A percentile compares a stretch with the other conserved stretches of the same genome.
Conservation (phyloP, 78 protist genomes). For the Polysphondylium violaceum region DNA sequence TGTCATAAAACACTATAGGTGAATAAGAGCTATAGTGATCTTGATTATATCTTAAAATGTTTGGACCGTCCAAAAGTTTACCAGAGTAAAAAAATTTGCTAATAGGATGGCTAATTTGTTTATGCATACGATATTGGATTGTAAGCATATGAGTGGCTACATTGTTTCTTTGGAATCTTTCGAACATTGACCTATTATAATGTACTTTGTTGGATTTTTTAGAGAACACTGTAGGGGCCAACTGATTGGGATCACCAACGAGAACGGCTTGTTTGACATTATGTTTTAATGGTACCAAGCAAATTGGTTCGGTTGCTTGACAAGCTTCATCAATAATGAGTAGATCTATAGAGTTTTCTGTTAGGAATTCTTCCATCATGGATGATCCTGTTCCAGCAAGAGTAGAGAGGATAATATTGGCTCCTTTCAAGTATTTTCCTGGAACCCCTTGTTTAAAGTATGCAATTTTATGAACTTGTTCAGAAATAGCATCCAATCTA, state of each 20-base stretch:
- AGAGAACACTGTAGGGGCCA: conserved; percentile 88
- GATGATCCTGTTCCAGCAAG: conserved; percentile 29
- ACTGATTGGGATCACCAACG: conserved; percentile 90
- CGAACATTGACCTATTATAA: conserved; percentile 53
- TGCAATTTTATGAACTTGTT: conserved; percentile 10
- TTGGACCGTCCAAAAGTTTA: conserved; percentile 50
- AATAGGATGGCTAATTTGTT: conserved; percentile 83
- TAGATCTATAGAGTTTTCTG: not conserved
- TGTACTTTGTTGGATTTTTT: not conserved
- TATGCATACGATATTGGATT: conserved; percentile 92
- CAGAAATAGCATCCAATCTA: not conserved
- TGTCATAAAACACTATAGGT: conserved; percentile 28
- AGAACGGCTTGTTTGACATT: conserved; percentile 42
- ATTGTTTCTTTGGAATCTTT: not conserved
- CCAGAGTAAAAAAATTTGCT: conserved; percentile 79
- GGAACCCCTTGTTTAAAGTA: not conserved
- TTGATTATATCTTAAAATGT: not conserved
- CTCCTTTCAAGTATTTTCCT: not conserved
- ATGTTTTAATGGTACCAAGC: conserved; percentile 67
- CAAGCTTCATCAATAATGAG: conserved; percentile 90
- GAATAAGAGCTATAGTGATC: conserved; percentile 17
- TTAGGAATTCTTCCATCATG: not conserved
- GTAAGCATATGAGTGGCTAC: conserved; percentile 32
- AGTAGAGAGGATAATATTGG: conserved; percentile 30
- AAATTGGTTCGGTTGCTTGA: conserved; percentile 84